Percentiles rank a stretch among this genome's conserved stretches.
phyloP scores from a whole-genome alignment of 345 rosid genomes.

The Draba incana region DNA sequence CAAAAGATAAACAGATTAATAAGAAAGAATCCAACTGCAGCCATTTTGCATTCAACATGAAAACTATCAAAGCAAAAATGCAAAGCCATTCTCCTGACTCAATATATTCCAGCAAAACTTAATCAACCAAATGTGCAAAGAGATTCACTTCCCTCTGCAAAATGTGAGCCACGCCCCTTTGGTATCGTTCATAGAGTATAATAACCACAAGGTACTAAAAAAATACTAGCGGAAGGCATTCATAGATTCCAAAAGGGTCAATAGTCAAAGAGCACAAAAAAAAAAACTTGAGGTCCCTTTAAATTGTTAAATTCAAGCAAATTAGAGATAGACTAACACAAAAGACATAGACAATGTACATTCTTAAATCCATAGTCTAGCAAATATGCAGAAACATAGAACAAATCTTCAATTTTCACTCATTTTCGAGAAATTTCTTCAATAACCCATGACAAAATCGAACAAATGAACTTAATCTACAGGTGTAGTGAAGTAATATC shows the following conservation, averaged over 20 bases:
- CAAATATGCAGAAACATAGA: neutral
- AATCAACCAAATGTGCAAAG: no score
- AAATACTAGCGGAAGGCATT: neutral
- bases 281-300: neutral
- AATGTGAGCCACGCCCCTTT: no score
- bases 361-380: neutral
- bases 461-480: neutral
- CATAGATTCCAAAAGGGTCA: neutral
- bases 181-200: no score
- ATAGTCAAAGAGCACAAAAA: neutral
- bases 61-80: conserved; percentile 16
- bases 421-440: neutral
- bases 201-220: no score
- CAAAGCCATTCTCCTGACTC: conserved; percentile 6
- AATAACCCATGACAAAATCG: no score
- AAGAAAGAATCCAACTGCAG: neutral
- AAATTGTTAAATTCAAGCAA: neutral
- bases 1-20: conserved; percentile 27
- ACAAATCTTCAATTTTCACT: neutral
- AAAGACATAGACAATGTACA: neutral
- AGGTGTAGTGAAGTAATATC: neutral
- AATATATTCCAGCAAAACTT: neutral
- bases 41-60: conserved; percentile 1
- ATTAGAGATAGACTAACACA: neutral
- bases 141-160: no score